Base-by-base conservation (phyloP, 805 yeast species). In the Ogataea ramenticola region DNA sequence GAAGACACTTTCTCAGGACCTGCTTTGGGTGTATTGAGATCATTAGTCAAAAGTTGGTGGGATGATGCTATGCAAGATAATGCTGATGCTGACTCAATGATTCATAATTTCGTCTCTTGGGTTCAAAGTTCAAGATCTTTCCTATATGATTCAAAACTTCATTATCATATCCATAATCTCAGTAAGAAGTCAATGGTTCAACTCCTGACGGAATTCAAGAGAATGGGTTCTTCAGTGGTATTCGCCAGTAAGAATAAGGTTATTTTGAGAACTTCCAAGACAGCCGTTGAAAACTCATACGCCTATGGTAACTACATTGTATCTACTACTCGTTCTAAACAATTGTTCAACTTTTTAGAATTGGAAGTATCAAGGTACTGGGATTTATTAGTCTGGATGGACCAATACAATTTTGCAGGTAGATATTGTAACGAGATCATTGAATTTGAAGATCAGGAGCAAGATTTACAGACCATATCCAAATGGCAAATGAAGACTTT, bases 301-400 rank as follows among this genome's bases (percentile, higher is more conserved):
- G 95, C 97, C 0, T 90, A 85, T 60, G 89, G 96, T 16, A 89
- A 87, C 51, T 88, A 88, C 57, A 70, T 87, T 36, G 72, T 86
- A 24, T 82, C 84, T 50, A 80, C 95, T 1, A 79, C 87, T 3
- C 71, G 96, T 54, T 71, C 88, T 0, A 85, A 81, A 52, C 91
- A 95, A 0, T 63, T 89, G 50, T 93, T 93, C 66, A 79, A 82
- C 51, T 89, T 80, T 59, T 66, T 93, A 51, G 97, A 90, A 52
- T 64, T 93, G 50, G 65, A 68, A 19, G 82, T 91, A 36, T 73
- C 70, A 12, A 80, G 79, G 54, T 89, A 86, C 57, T 93, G 99
- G 99, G 97, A 93, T 60, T 56, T 83, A n/a, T 66, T 93, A 49
- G 66, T 93, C 2, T 95, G 97, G 98, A 86, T 91, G 95, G 96